Evolutionary conservation across 306 rosid species (phyloP), one percentile per base, ranked within the genome.

Genomic region (Cicer judaicum): DNA sequence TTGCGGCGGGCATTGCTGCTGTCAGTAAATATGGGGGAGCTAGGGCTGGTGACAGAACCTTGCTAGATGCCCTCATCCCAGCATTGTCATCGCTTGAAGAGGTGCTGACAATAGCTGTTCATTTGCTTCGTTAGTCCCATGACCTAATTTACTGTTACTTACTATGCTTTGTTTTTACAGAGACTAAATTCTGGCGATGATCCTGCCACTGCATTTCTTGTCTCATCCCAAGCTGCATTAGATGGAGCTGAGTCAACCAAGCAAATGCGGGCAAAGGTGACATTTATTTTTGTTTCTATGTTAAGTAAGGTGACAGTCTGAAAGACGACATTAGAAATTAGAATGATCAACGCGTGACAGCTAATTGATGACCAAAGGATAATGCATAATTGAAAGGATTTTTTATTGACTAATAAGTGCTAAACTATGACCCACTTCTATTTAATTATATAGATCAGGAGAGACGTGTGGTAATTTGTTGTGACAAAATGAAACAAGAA

Each of bases 21-120:
- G 87, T 94, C 52, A 87, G 92, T 79, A 94, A 90, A 78, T 94
- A 94, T 78, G 97, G 99, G 16, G 96, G 97, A 34, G 99, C 99
- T 64, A 84, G 83, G 78, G 97, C 92, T 82, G 99, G 99, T 78
- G 87, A 84, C 70, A 93, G 99, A 74, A 94, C 99, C 71, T 64
- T 94, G 87, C 85, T 94, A 72, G 99, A 94, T 73, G 92, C 99
- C 68, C 91, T 94, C 46, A 89, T 94, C 79, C 98, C 99, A 18
- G 99, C 99, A 55, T 89, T 78, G 10, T 59, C 81, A 7, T 83
- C 83, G 70, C 97, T 94, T 70, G 86, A 83, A 81, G 90, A 92
- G 99, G 99, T 90, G 40, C 60, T 60, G 38, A 34, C 70, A 56
- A 43, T 69, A 42, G 15, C 42, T 64, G 44, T 81, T 44, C 24